Evolutionary conservation across 2,329 filamentous ascomycete genomes (phyloP).

Genomic region (Annulohypoxylon truncatum): DNA sequence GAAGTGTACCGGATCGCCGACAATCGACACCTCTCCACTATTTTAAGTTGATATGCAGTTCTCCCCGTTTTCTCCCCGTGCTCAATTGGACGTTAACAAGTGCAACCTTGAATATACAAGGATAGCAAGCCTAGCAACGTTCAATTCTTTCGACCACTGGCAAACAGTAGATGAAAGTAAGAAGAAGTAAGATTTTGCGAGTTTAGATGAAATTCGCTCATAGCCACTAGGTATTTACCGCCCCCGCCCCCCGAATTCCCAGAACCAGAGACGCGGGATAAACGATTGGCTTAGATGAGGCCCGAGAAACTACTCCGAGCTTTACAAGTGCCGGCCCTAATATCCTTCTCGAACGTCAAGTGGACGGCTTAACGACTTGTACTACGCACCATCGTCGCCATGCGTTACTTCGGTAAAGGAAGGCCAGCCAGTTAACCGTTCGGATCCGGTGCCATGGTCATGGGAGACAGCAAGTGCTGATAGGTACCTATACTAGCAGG

Average conservation of each 20-base stretch:
- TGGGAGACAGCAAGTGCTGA: neutral
- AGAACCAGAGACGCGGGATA: neutral
- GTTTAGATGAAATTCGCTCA: neutral
- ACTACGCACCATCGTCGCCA: neutral
- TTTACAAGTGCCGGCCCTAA: constrained; percentile 6
- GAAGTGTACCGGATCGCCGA: constrained; percentile 20
- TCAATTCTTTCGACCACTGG: neutral
- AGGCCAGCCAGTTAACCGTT: neutral
- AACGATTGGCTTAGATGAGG: constrained; percentile 5
- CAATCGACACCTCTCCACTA: constrained; percentile 2
- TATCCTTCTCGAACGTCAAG: constrained; percentile 1
- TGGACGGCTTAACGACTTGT: constrained; percentile 1
- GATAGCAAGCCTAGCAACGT: neutral
- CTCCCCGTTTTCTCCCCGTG: neutral
- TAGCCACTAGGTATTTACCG: neutral
- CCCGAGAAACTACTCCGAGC: neutral
- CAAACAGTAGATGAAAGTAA: neutral
- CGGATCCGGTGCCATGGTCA: constrained; percentile 12
- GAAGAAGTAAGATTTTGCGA: neutral
- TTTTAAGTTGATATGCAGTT: constrained; percentile 16
- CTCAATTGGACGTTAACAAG: neutral
- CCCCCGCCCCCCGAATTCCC: neutral
- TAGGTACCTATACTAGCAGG: neutral
- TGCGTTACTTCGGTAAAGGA: neutral
- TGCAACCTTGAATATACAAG: neutral